Percentiles rank a stretch among this genome's conserved stretches.
Evolutionary conservation across 257 asterid genomes (phyloP).

Genomic region (Euphrasia confusa): DNA sequence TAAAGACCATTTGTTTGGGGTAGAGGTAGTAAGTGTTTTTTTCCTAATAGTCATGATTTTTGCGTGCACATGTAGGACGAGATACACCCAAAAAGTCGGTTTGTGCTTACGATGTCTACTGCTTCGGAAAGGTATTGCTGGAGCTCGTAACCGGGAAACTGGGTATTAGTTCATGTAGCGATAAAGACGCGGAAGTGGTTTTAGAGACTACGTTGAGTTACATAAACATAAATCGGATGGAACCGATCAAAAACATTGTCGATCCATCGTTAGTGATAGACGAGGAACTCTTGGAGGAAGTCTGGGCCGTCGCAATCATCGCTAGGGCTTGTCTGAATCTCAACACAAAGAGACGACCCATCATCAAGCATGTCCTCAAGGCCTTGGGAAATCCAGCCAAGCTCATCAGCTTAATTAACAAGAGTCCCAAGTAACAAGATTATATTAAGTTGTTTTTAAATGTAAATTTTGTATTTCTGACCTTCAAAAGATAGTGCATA

Average conservation of each 20-base stretch:
- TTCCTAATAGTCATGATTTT: no score
- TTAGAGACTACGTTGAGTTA: constrained; percentile 56
- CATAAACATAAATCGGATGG: constrained; percentile 77
- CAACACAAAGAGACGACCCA: constrained; percentile 69
- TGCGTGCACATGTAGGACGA: constrained; percentile 10
- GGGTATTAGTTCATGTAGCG: constrained; percentile 71
- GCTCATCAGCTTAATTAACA: constrained; percentile 23
- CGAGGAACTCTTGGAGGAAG: constrained; percentile 93
- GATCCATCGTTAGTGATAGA: constrained; percentile 79
- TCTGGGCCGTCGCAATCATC: constrained; percentile 96
- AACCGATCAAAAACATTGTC: constrained; percentile 69
- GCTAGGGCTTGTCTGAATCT: constrained; percentile 92
- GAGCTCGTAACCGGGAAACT: constrained; percentile 93
- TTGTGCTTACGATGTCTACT: constrained; percentile 83
- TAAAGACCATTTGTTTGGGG: no score
- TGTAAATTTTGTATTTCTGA: constrained; percentile 17
- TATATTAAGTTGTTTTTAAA: background rate
- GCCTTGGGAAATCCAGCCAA: constrained; percentile 88
- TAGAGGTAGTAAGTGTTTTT: no score
- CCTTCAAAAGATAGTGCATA: constrained; percentile 21
- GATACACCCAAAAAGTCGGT: constrained; percentile 48
- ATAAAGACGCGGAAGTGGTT: constrained; percentile 52
- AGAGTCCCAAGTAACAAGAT: background rate
- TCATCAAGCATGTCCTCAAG: constrained; percentile 77
- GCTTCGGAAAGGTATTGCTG: constrained; percentile 83